These are phyloP conservation scores for Diaporthe vaccinii DNA, from an alignment of 2,329 filamentous ascomycete genomes.

Conservation along the genomic window DNA sequence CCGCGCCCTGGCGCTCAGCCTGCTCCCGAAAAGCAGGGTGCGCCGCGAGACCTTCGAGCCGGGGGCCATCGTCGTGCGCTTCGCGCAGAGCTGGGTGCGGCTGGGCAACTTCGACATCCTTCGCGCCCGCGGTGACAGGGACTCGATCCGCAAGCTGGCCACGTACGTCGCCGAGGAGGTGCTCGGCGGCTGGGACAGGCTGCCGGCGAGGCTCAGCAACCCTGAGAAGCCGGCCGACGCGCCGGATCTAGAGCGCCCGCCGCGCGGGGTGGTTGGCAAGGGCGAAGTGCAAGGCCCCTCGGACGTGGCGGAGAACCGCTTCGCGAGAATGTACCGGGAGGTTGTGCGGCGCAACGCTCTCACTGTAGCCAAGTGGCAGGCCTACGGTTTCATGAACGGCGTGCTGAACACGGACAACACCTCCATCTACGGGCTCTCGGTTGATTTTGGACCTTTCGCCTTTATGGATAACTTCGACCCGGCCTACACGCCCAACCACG, in stretches of 20 bases:
- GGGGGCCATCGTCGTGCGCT: conserved; percentile 91
- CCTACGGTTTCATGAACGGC: conserved; percentile 99
- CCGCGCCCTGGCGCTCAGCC: conserved; percentile 84
- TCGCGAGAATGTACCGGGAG: conserved; percentile 87
- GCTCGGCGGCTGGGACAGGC: conserved; percentile 86
- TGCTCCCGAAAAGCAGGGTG: conserved; percentile 80
- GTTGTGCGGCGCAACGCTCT: conserved; percentile 87
- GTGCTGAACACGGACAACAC: conserved; percentile 99
- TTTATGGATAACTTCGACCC: conserved; percentile 99
- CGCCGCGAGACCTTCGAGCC: conserved; percentile 86
- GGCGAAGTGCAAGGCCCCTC: conserved; percentile 75
- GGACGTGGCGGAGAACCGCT: conserved; percentile 84
- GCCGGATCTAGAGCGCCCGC: conserved; percentile 54
- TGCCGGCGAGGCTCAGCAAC: conserved; percentile 73
- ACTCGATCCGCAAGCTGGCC: conserved; percentile 78
- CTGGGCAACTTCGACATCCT: conserved; percentile 98
- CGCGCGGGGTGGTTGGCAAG: conserved; percentile 64
- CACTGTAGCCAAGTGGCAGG: conserved; percentile 95
- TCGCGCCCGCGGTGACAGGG: conserved; percentile 83
- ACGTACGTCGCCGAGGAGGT: conserved; percentile 91
- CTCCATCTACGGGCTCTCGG: conserved; percentile 86
- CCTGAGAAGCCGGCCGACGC: conserved; percentile 63
- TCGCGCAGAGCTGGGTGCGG: conserved; percentile 91
- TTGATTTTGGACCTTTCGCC: conserved; percentile 97
- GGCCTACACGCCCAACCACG: conserved; percentile 94